Evolutionary conservation across 352 stramenopile genomes (phyloP), one percentile per base, ranked within the genome.

Genomic region (Phytophthora europaea): DNA sequence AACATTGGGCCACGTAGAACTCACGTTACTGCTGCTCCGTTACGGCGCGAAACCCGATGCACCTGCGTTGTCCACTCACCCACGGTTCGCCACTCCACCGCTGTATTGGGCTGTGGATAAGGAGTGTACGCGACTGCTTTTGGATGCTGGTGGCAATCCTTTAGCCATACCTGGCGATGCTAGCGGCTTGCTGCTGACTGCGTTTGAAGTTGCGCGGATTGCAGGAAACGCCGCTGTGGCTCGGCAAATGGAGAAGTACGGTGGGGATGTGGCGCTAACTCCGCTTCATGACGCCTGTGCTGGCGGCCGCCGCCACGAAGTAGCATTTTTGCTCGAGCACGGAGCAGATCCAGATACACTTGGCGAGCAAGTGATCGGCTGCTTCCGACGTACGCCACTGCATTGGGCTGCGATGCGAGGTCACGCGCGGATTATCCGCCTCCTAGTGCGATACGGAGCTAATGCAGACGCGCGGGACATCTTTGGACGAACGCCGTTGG

Each of bases 331-430:
- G 28, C 66, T 96, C 15, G 84, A 94, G 31, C 85, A 93, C 13
- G 87, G 89, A 20, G 85, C 88, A 6, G 70, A 87, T 47, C 83
- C 86, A 7, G 78, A 96, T 33, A 85, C 75, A 15, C 62, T 94
- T 15, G 89, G 89, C 6, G 89, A 96, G 65, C 85, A 94, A 65
- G 85, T 91, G 0, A 82, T 79, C 0, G 87, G 88, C 0, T 90
- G 85, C 36, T 94, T 93, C 57, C 70, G 76, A 13, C 87, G 88
- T 15, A 94, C 85, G 2, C 88, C 88, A 6, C 81, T 95, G 9
- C 88, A 95, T 47, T 95, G 88, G 88, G 86, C 89, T 16, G 89
- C 89, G 6, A 94, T 96, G 64, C 87, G 89, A 65, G 89, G 89
- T 2, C 76, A 94, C 53, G 72, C 78, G 0, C 68, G 80, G 13